Evolutionary conservation across 2,329 filamentous ascomycete species (phyloP).

Genomic region (Penicillium capsulatum): DNA sequence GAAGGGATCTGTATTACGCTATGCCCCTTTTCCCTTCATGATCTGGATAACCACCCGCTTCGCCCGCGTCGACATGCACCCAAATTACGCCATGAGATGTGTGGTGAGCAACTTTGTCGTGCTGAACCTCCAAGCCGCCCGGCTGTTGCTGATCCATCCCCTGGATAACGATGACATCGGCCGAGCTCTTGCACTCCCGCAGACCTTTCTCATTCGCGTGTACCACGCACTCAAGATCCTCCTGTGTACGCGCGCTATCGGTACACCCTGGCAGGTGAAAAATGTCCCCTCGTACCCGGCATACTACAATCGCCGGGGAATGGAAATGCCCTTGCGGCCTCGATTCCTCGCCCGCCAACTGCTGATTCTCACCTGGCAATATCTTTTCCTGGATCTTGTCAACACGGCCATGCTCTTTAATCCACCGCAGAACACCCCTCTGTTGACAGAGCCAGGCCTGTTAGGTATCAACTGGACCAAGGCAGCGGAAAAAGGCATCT

Average conservation of each 20-base stretch:
- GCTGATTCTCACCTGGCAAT: slow-evolving; percentile 20
- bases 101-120: too few species aligned
- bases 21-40: slow-evolving; percentile 9
- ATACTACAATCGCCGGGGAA: slow-evolving; percentile 9
- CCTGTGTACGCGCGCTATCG: slow-evolving; percentile 16
- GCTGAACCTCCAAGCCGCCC: too few species aligned
- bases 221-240: slow-evolving; percentile 6
- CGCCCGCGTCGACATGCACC: neutral
- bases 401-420: neutral
- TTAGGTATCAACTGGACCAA: slow-evolving; percentile 9
- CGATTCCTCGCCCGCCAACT: slow-evolving; percentile 20
- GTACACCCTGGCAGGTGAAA: slow-evolving; percentile 22
- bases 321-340: slow-evolving; percentile 2
- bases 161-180: too few species aligned
- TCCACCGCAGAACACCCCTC: neutral
- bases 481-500: slow-evolving; percentile 8
- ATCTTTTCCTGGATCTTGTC: slow-evolving; percentile 15
- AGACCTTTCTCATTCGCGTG: slow-evolving; percentile 4
- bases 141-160: too few species aligned
- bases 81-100: neutral
- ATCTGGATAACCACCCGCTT: slow-evolving; percentile 5
- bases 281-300: slow-evolving; percentile 16
- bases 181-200: neutral
- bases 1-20: slow-evolving; percentile 11
- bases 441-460: slow-evolving; percentile 1